Evolutionary conservation across 2,329 filamentous ascomycete species (phyloP), one percentile per base, ranked within the genome.

Genomic region (Fusarium sp.): DNA sequence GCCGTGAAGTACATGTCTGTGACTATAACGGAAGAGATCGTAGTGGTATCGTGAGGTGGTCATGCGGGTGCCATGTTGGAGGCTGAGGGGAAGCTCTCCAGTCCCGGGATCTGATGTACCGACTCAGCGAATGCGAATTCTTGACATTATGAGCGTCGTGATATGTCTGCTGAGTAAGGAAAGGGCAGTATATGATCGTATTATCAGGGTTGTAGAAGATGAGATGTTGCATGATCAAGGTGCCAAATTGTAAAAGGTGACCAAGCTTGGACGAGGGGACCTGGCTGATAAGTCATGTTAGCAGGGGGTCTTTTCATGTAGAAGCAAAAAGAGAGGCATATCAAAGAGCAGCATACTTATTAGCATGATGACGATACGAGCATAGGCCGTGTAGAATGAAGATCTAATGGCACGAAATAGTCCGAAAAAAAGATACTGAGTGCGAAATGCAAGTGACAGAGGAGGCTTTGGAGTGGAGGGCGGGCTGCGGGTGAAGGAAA

Each of bases 71-170:
- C 33, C 52, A 53, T 63, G 39, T 38, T 43, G 61, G 44, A 57
- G 57, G 60, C 66, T 68, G 66, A 70, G 66, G 57, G 62, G 57
- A 37, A 69, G 66, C 66, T 69, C 53, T 66, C 23, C 28, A 12
- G 54, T n/a, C 43, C 50, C 33, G 52, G 41, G n/a, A 49, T 29
- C n/a, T 35, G 63, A 50, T 53, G 33, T 39, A 21, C 53, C 48
- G 55, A 39, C 44, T 20, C 21, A 55, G 47, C 46, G 57, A 63
- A 38, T 49, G 48, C 13, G 12, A 20, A 26, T 41, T 57, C n/a
- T 23, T 23, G n/a, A 23, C 6, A 10, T 28, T 24, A 21, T 13
- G 7, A 31, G 31, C 16, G 24, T 13, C 13, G 13, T 8, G 15
- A 8, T 2, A 29, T 20, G 20, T 24, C 21, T 46, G 12, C n/a